Base-by-base conservation (phyloP, 2,329 filamentous ascomycete genomes). In the Balansia obtecta region DNA sequence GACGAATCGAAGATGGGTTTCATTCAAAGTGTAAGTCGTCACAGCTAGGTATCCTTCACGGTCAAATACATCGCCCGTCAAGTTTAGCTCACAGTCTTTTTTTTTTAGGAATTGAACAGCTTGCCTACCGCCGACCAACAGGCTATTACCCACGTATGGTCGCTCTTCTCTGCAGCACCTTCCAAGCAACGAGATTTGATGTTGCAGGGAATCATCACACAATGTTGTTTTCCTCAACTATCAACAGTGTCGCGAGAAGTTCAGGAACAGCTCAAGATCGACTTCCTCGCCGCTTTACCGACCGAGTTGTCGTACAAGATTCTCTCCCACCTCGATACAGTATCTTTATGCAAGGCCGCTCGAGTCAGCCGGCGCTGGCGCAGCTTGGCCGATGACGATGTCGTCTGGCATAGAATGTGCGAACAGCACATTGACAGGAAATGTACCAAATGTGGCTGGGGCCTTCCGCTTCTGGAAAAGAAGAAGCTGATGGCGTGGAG, bases 321-420 rank as follows among this genome's bases (percentile, higher is more conserved):
- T 38, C 76, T 98, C 2, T 90, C 85, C 59, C 93, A 86, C 60
- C 83, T 98, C 52, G 93, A 98, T 65, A 96, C 91, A 1, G 85
- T 86, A 2, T 96, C 91, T 0, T 76, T 98, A 0, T 97, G 93
- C 73, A 95, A 95, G 65, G 91, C 93, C 1, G 88, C 93, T 0
- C 90, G 96, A 66, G 93, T 98, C 50, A 96, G 88, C 64, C 80
- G 83, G 52, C 78, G 84, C 58, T 98, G 93, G 93, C 79, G 88
- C 54, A 80, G 80, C 51, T 72, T 98, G 40, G 91, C 93, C n/a
- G 93, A 97, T 60, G 91, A 96, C 62, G 91, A 98, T 65, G 86
- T 95, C 9, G 91, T 98, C 4, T 98, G 93, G 93, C 69, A 96
- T 63, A 86, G 85, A 56, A 96, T 97, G 90, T 98, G 93, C 64